A percentile compares a stretch with the other conserved stretches of the same genome.
These are phyloP conservation scores for Mycosarcoma maydis DNA, from an alignment of 1,284 basidiomycete genomes.

Conservation along the genomic window DNA sequence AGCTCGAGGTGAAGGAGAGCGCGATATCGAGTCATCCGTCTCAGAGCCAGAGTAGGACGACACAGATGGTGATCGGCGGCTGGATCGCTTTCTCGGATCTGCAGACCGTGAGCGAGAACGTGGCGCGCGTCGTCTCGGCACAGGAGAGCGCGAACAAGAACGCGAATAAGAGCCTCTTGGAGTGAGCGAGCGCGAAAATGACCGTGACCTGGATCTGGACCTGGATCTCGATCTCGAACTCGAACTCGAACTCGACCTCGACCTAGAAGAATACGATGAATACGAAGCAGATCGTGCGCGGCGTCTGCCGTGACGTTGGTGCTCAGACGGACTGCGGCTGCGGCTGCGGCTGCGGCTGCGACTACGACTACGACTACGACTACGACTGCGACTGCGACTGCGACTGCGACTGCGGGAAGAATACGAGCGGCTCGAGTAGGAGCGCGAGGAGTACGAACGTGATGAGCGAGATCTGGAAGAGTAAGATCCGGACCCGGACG, in stretches of 20 bases:
- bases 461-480: slow-evolving; percentile 20
- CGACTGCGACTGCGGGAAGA: slow-evolving; percentile 33
- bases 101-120: slow-evolving; percentile 20
- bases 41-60: slow-evolving; percentile 18
- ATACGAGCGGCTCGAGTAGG: slow-evolving; percentile 32
- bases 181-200: slow-evolving; percentile 20
- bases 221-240: too few species aligned
- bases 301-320: too few species aligned
- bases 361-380: slow-evolving; percentile 4
- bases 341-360: slow-evolving; percentile 27
- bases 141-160: slow-evolving; percentile 17
- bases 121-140: background rate
- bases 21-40: slow-evolving; percentile 13
- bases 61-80: slow-evolving; percentile 10
- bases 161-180: slow-evolving; percentile 12
- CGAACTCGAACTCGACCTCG: slow-evolving; percentile 20
- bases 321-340: too few species aligned
- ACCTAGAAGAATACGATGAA: slow-evolving; percentile 37
- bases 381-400: slow-evolving; percentile 12
- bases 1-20: slow-evolving; percentile 9
- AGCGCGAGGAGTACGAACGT: slow-evolving; percentile 24
- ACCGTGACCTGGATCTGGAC: slow-evolving; percentile 24
- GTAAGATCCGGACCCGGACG: slow-evolving; percentile 21
- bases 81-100: background rate
- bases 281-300: slow-evolving; percentile 36